Evolutionary conservation across 2,329 filamentous ascomycete genomes (phyloP), one percentile per base, ranked within the genome.

Genomic region (Massarina eburnea): DNA sequence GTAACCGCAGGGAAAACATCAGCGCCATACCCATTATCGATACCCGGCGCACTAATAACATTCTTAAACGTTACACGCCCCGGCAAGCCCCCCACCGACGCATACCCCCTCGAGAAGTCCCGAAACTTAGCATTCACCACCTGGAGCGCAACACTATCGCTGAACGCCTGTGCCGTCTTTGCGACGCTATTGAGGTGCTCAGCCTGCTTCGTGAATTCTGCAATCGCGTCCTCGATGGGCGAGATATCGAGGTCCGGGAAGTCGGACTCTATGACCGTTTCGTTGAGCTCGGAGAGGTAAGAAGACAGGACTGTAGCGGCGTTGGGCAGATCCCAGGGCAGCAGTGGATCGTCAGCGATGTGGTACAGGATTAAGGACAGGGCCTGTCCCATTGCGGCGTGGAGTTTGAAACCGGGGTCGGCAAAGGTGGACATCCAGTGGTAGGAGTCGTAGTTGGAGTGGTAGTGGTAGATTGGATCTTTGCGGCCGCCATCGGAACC

Each of bases 381-480:
- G 14, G 40, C 48, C 41, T 60, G 57, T n/a, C 55, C 55, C 38
- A 59, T 57, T 4, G 54, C 42, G 12, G 51, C 45, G 42, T 61
- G 58, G 3, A 55, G 39, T 2, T 38, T 24, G 49, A 61, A 61
- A 4, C 45, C 56, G n/a, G 58, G 58, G 36, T 61, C 58, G 4
- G 39, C 57, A 41, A 58, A 58, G 2, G 10, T 43, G 9, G 48
- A 43, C 58, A 61, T 61, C 58, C 58, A 61, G 37, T 42, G 18
- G 43, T 58, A 59, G 10, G 46, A 52, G 38, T 61, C 58, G 45
- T 59, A 59, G 36, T 59, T 57, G 17, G 39, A 46, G 36, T 61
- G 58, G 33, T 61, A 61, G 45, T 61, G 58, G 30, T 57, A 61
- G 18, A 61, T 42, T 6, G 58, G 54, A 38, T 60, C 57, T 15